These are phyloP conservation scores for Trametes cubensis DNA, from an alignment of 768 basidiomycete species.

Conservation along the genomic window DNA sequence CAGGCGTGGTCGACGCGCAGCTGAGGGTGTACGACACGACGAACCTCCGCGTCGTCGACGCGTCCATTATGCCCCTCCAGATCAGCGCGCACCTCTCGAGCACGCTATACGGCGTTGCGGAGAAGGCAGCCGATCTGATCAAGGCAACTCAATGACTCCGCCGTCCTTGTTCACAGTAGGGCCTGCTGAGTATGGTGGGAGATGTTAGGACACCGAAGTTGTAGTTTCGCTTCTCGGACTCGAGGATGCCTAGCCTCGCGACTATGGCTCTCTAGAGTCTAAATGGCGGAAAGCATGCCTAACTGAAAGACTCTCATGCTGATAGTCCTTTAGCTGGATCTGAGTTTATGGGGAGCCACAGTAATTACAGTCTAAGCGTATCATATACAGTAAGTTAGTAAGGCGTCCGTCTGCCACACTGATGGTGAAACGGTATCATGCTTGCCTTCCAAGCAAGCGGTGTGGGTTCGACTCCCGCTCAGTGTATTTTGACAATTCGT, in stretches of 20 bases:
- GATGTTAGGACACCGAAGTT: too few species aligned
- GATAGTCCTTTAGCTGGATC: too few species aligned
- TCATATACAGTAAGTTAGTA: too few species aligned
- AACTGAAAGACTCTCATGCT: too few species aligned
- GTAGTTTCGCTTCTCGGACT: too few species aligned
- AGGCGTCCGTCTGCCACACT: not conserved
- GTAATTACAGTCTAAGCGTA: too few species aligned
- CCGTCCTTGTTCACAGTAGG: not conserved
- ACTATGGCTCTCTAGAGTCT: too few species aligned
- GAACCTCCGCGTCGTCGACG: conserved; percentile 59
- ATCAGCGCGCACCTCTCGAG: conserved; percentile 50
- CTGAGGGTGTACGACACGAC: conserved; percentile 54
- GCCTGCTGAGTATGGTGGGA: not conserved
- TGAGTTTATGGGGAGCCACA: too few species aligned
- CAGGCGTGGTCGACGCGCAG: conserved; percentile 56
- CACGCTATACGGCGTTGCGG: conserved; percentile 40
- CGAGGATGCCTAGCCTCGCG: too few species aligned
- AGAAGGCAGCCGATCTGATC: conserved; percentile 38
- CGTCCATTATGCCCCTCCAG: conserved; percentile 56
- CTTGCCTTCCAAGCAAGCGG: conserved; percentile 21
- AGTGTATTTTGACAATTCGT: conserved; percentile 6
- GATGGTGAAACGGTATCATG: conserved; percentile 21
- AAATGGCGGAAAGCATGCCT: too few species aligned
- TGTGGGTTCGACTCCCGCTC: conserved; percentile 20
- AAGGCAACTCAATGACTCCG: conserved; percentile 39